phyloP scores from a whole-genome alignment of 306 rosid genomes.

The Mimosa pudica region DNA sequence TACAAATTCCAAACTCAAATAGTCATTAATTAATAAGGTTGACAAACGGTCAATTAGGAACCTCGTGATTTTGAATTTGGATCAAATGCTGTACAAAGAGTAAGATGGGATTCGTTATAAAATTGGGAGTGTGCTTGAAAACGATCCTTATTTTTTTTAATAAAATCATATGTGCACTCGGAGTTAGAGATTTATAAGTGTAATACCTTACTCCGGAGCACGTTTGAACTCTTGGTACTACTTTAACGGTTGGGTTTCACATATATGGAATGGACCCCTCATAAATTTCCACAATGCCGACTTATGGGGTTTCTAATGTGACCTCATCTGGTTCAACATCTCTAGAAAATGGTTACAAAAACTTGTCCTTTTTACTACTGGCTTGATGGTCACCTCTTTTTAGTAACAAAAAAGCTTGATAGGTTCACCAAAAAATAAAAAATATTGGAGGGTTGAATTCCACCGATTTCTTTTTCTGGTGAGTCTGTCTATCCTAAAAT shows the following conservation, averaged over 20 bases:
- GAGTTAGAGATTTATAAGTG: not conserved
- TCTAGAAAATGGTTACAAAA: not conserved
- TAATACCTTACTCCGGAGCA: not conserved
- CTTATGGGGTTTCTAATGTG: not conserved
- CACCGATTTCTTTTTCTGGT: constrained; percentile 26
- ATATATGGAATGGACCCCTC: not conserved
- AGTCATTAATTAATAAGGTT: not conserved
- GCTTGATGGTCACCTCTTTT: not conserved
- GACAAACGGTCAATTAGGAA: not conserved
- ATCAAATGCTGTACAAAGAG: not conserved
- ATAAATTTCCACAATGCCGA: constrained; percentile 29
- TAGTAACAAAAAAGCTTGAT: not conserved
- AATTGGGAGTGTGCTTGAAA: constrained; percentile 20
- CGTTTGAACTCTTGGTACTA: not conserved
- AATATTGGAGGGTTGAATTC: not conserved
- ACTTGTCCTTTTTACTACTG: not conserved
- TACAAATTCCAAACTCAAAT: not conserved
- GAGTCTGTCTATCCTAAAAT: constrained; percentile 28
- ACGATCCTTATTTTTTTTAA: not conserved
- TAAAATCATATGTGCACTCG: not conserved
- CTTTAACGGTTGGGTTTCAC: not conserved
- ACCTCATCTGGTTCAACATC: constrained; percentile 13
- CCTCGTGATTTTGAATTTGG: not conserved
- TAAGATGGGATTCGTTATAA: not conserved
- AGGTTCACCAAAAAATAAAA: not conserved